Base-by-base conservation (phyloP, 169 alveolate species). In the Neospora caninum region DNA sequence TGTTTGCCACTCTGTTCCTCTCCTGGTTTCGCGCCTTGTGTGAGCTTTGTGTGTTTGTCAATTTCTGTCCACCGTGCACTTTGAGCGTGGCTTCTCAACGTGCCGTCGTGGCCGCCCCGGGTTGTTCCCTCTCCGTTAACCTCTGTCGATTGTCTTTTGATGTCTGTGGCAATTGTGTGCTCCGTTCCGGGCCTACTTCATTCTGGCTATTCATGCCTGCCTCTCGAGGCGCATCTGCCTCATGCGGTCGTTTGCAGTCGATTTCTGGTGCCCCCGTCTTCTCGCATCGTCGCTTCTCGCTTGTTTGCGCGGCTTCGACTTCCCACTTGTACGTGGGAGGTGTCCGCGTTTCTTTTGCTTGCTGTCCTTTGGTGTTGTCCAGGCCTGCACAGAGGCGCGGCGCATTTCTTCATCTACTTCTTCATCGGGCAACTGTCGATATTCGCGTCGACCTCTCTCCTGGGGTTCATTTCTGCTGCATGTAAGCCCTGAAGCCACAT, bases 381-480 rank as follows among this genome's bases (percentile, higher is more conserved):
- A 93, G 93, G 88, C 58, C 27, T 84, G 86, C 27, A 88, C 38
- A 39, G 69, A 34, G 93, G 43, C 42, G 69, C 39, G 7, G 58
- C 25, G 38, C 93, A 70, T 36, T 93, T 87, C 54, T 27, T 93
- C 58, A 20, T 88, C n/a, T 69, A 29, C 58, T n/a, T 88, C 34
- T 54, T n/a, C 58, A 88, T 78, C 84, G 94, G 54, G 22, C 73
- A 83, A 39, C 43, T 93, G 54, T 27, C 92, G 42, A 39, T 93
- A 42, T 88, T 43, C 84, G 94, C 94, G 22, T 88, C 95, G 38
- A 38, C 94, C 25, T 88, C 95, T n/a, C 82, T 88, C 45, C 82
- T 93, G 27, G 9, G 31, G 6, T 70, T 27, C n/a, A 54, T 78
- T 27, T 78, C 93, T 39, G 34, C 88, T n/a, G 54, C 58, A 22